Base-by-base conservation (phyloP, 225 moss, liverwort and hornwort species). In the Pseudoscleropodium purum region DNA sequence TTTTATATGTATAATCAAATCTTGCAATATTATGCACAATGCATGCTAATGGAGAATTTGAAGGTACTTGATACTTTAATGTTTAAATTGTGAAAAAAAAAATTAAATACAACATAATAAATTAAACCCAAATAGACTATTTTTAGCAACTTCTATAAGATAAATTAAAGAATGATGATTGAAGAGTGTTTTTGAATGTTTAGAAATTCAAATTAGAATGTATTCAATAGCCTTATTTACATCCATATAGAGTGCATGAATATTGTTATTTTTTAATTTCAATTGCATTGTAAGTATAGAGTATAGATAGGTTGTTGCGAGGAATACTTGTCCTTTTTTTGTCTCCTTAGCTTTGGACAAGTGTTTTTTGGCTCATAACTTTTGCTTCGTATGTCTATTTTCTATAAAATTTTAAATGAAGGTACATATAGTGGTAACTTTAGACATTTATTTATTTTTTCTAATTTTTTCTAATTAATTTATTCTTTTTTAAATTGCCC, bases 1-100 rank as follows among this genome's bases (percentile, higher is more conserved):
- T 78, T 10, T n/a, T n/a, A n/a, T 1, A 56, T 25, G 4, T 6
- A 10, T 15, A 37, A 56, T 36, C 37, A 56, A 6, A 36, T 56
- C 10, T 37, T 11, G 2, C 54, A 54, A 37, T 2, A 0, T 37
- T 36, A 3, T 54, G 2, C 1, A 54, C 9, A 37, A 6, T 8
- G 6, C 9, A 25, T 78, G 15, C 2, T 16, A 10, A 78, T 54
- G 2, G 6, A 37, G 15, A 54, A 37, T 37, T 37, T 78, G 18
- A 74, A 57, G 57, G 57, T 57, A 57, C 21, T 57, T 57, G 8
- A 21, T 21, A 21, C 57, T 57, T 56, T 57, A 9, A 77, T 77
- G 52, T 52, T 52, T 36, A 52, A 23, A 15, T 23, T 34, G 15
- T 33, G 5, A 20, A 76, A 51, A 51, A 45, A 0, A 51, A 76